Evolutionary conservation across 345 rosid species (phyloP).

Genomic region (Gossypium stocksii): DNA sequence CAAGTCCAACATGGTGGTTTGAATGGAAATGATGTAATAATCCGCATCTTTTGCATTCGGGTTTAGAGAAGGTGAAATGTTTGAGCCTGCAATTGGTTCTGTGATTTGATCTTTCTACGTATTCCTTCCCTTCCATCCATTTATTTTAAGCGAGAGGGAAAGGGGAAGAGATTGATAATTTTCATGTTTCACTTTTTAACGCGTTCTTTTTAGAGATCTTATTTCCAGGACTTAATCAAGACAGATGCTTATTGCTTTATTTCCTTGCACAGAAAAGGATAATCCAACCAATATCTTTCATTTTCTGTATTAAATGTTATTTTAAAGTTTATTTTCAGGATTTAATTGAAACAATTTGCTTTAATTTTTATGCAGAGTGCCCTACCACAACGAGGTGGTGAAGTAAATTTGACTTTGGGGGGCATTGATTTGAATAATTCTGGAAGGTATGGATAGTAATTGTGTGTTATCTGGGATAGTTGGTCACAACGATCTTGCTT

Average conservation of each 20-base stretch:
- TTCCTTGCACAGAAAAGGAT: background rate
- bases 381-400: slow-evolving; percentile 89
- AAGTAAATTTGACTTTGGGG: slow-evolving; percentile 89
- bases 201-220: background rate
- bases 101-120: background rate
- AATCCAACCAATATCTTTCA: background rate
- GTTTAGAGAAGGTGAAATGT: background rate
- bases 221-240: background rate
- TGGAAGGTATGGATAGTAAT: slow-evolving; percentile 60
- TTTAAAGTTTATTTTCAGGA: background rate
- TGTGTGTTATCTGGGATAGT: slow-evolving; percentile 11
- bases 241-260: background rate
- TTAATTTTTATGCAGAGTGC: slow-evolving; percentile 55
- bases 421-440: slow-evolving; percentile 97
- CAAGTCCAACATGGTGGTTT: background rate
- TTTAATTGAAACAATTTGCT: background rate
- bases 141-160: background rate
- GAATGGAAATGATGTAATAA: background rate
- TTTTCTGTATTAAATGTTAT: background rate
- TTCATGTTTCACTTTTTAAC: background rate
- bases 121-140: background rate
- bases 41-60: background rate
- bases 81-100: background rate
- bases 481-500: slow-evolving; percentile 20
- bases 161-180: background rate